Base-by-base conservation (phyloP, 495 filamentous ascomycete species). In the Annulohypoxylon stygium region DNA sequence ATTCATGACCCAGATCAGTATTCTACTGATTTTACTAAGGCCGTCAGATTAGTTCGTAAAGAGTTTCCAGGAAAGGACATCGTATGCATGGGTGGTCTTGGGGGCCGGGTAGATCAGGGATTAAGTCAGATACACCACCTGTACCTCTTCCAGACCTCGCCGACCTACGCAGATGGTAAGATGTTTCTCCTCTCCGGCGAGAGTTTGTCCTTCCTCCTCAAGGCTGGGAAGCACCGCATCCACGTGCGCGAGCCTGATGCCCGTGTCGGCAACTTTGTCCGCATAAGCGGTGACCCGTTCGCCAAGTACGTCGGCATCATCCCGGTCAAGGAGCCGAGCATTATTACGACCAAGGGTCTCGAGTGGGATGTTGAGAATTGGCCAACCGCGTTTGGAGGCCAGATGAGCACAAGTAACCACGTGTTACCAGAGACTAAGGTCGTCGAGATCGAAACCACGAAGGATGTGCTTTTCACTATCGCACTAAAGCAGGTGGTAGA, bases 341-440 rank as follows among this genome's bases (percentile, higher is more conserved):
- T 84, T 2, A 92, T 99, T 70, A 92, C 88, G 2, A 97, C 93
- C 0, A 78, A 81, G 0, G 96, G 96, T 0, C 82, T 99, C 50
- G 90, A 95, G 76, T 99, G 96, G 95, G 93, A 99, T 80, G 91
- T 99, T 1, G 70, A 85, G 65, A 83, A 92, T 61, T 95, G 93
- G 92, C 80, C 85, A 68, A 97, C 94, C 0, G 84, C 88, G 73
- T 94, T 98, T 79, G 96, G 95, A 0, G 89, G 90, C 0, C 88
- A 91, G 75, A 81, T 99, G 69, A 97, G 94, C 75, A 98, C 96
- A 51, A 99, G 96, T 80, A 99, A 99, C 82, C 92, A 95, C 75
- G 87, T 97, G 30, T 76, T 85, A 65, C 84, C 83, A 0, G 80
- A 80, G 67, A 83, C 83, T 8, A 37, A 76, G 58, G 81, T 81